Conservation (phyloP, 225 moss, liverwort and hornwort species). For the Climacium dendroides region DNA sequence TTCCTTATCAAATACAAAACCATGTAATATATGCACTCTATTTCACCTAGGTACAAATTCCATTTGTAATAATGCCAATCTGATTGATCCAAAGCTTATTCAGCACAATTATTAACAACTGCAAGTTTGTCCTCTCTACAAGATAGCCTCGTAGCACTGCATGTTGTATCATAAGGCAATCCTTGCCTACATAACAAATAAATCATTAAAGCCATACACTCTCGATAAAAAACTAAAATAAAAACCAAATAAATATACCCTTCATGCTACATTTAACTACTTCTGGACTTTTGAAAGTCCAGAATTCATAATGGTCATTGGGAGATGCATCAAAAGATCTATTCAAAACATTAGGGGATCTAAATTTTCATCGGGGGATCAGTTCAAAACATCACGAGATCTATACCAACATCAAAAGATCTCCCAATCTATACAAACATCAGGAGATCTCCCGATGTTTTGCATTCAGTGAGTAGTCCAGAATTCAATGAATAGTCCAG, state of each 20-base stretch:
- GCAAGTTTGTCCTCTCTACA: constrained; percentile 43
- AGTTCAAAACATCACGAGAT: no score
- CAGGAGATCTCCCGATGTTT: no score
- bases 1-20: neutral
- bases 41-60: neutral
- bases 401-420: no score
- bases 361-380: no score
- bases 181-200: constrained; percentile 42
- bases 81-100: constrained; percentile 25
- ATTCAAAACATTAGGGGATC: no score
- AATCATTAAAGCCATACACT: neutral
- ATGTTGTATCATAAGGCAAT: constrained; percentile 49
- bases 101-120: constrained; percentile 45
- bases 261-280: no score
- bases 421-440: no score
- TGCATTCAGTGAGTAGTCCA: no score
- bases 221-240: neutral
- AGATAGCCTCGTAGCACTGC: constrained; percentile 27
- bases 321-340: no score
- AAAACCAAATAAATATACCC: neutral
- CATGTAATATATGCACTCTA: neutral
- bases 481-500: no score
- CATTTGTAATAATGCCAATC: neutral
- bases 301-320: no score
- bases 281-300: no score